phyloP scores from a whole-genome alignment of 768 basidiomycete genomes.

The Punctularia strigosozonata region DNA sequence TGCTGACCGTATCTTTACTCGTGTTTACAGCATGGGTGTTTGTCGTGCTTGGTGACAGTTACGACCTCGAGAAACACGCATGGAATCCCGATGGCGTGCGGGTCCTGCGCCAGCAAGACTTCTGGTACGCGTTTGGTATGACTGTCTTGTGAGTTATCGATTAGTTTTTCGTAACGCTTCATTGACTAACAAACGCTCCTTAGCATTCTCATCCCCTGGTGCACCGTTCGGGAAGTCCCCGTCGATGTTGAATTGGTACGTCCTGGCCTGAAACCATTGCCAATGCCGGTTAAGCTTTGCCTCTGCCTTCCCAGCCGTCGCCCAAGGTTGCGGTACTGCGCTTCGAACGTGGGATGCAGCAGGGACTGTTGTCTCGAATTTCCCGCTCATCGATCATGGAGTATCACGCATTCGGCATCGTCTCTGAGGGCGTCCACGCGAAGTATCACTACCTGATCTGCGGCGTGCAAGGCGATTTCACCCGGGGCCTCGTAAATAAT shows the following conservation, averaged over 20 bases:
- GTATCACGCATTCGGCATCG: constrained; percentile 73
- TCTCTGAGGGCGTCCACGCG: constrained; percentile 66
- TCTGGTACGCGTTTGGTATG: constrained; percentile 70
- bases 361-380: constrained; percentile 64
- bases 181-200: constrained; percentile 3
- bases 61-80: constrained; percentile 36
- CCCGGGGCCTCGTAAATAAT: constrained; percentile 53
- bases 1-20: background rate
- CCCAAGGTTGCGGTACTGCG: constrained; percentile 70
- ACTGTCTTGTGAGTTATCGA: constrained; percentile 46
- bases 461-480: constrained; percentile 78
- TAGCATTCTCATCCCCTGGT: constrained; percentile 66
- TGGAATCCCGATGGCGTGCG: constrained; percentile 47
- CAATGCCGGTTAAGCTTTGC: constrained; percentile 3
- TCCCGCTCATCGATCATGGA: constrained; percentile 66
- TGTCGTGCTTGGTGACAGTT: constrained; percentile 56
- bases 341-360: constrained; percentile 77
- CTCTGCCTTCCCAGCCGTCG: constrained; percentile 40
- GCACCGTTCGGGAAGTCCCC: constrained; percentile 57
- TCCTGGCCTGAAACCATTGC: constrained; percentile 1
- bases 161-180: constrained; percentile 6
- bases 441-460: constrained; percentile 75
- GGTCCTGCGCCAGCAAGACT: constrained; percentile 57
- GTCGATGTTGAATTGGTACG: constrained; percentile 69
- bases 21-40: constrained; percentile 39